Evolutionary conservation across 2,329 filamentous ascomycete genomes (phyloP).

Genomic region (Hymenoscyphus fructigenus): DNA sequence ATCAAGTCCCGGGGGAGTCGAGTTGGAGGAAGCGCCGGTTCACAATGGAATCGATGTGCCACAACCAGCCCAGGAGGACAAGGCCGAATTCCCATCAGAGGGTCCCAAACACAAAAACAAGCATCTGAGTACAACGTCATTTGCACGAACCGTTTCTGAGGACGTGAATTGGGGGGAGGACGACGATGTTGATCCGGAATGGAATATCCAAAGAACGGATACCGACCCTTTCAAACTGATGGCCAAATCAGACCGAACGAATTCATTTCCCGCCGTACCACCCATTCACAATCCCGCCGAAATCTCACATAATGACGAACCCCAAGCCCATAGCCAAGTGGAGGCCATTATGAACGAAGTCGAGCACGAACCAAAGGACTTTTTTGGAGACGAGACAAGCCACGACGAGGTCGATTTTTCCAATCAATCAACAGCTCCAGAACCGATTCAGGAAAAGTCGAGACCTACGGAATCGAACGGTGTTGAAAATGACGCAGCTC

Average conservation of each 20-base stretch:
- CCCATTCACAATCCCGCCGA: slow-evolving; percentile 39
- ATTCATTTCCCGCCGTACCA: slow-evolving; percentile 62
- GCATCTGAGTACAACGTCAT: slow-evolving; percentile 61
- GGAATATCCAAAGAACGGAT: slow-evolving; percentile 51
- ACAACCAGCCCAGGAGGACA: slow-evolving; percentile 19
- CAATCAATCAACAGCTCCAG: slow-evolving; percentile 31
- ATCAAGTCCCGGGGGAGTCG: slow-evolving; percentile 29
- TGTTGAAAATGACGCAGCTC: not conserved
- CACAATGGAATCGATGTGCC: slow-evolving; percentile 22
- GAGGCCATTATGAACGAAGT: slow-evolving; percentile 53
- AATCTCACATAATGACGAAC: slow-evolving; percentile 37
- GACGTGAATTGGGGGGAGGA: slow-evolving; percentile 61
- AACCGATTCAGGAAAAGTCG: not conserved
- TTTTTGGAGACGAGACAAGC: slow-evolving; percentile 40
- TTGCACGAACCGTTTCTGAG: slow-evolving; percentile 62
- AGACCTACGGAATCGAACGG: not conserved
- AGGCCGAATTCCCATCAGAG: slow-evolving; percentile 27
- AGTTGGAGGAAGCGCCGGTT: slow-evolving; percentile 29
- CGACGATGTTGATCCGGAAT: slow-evolving; percentile 52
- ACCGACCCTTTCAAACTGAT: slow-evolving; percentile 61
- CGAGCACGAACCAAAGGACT: slow-evolving; percentile 41
- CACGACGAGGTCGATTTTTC: slow-evolving; percentile 48
- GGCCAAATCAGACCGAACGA: slow-evolving; percentile 56
- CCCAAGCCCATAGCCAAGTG: slow-evolving; percentile 50
- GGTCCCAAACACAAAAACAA: slow-evolving; percentile 43